Evolutionary conservation across 225 moss, liverwort and hornwort genomes (phyloP), one percentile per base, ranked within the genome.

Genomic region (Physcomitrium patens): DNA sequence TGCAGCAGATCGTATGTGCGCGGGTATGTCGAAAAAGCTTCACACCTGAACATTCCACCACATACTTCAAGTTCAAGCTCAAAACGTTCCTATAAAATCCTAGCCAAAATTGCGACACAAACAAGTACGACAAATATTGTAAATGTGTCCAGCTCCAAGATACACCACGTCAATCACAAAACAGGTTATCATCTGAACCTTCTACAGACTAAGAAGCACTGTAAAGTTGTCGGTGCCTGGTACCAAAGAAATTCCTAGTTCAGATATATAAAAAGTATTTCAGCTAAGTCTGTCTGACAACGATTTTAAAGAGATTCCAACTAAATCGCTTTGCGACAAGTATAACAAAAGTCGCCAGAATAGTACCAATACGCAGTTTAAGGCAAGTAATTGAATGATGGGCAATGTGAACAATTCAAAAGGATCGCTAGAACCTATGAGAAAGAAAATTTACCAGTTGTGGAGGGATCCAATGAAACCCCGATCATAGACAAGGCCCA

Each of bases 1-100:
- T 99, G 97, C 61, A 99, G 83, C 63, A 95, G 24, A 67, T 99
- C 97, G 74, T 99, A 99, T 11, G 97, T 99, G 73, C 97, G 93
- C 53, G 97, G 97, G 65, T 99, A 99, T 52, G 97, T 94, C 62
- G 97, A 99, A 69, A 93, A 99, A n/a, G 94, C 83, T 85, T 99
- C 97, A 77, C 97, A 99, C 97, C 97, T 99, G 84, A 68, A 76
- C 24, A 58, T 43, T 18, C 28, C 74, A 62, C 12, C 24, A 17
- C 27, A 67, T 37, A 66, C 28, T 55, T 8, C 43, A 8, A 12
- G 23, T 68, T 47, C 62, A 22, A 81, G 78, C 47, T 23, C 1
- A 5, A 48, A 42, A 26, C 16, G 58, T 11, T 67, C n/a, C 41
- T 23, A 19, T 71, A 42, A 67, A 49, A 1, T 44, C 31, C 2